Evolutionary conservation across 352 stramenopile genomes (phyloP).

Genomic region (Peronospora belbahrii): DNA sequence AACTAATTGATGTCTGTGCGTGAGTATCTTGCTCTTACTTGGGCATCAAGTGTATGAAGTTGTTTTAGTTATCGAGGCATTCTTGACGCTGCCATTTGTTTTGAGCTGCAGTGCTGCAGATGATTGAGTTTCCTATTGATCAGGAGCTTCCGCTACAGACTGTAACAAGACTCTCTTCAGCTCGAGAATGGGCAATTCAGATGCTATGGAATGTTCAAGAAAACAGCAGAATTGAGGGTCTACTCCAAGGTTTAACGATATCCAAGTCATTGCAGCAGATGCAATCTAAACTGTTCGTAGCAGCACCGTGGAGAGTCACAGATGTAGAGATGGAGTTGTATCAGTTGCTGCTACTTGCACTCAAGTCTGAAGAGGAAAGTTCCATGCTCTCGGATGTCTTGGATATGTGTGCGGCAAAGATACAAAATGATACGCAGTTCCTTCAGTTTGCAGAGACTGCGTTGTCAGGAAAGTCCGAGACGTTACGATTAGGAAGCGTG

Average conservation of each 20-base stretch:
- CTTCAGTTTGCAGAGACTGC: constrained; percentile 22
- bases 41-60: too few species aligned
- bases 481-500: constrained; percentile 8
- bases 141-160: constrained; percentile 9
- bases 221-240: not conserved
- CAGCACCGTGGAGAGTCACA: constrained; percentile 14
- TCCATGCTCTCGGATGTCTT: constrained; percentile 14
- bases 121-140: constrained; percentile 30
- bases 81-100: too few species aligned
- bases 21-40: not conserved
- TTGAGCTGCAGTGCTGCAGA: constrained; percentile 41
- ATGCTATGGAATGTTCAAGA: constrained; percentile 25
- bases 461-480: constrained; percentile 14
- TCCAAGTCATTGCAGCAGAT: constrained; percentile 28
- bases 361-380: constrained; percentile 7
- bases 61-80: too few species aligned
- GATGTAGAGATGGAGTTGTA: constrained; percentile 25
- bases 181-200: constrained; percentile 32
- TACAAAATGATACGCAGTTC: constrained; percentile 25
- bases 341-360: constrained; percentile 20
- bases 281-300: constrained; percentile 29
- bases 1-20: constrained; percentile 27
- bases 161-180: constrained; percentile 17
- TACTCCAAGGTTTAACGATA: constrained; percentile 2
- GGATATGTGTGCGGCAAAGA: constrained; percentile 20